Percentiles rank a stretch among this genome's conserved stretches.
phyloP scores from a whole-genome alignment of 768 basidiomycete genomes.

The Daedaleopsis sinensis region DNA sequence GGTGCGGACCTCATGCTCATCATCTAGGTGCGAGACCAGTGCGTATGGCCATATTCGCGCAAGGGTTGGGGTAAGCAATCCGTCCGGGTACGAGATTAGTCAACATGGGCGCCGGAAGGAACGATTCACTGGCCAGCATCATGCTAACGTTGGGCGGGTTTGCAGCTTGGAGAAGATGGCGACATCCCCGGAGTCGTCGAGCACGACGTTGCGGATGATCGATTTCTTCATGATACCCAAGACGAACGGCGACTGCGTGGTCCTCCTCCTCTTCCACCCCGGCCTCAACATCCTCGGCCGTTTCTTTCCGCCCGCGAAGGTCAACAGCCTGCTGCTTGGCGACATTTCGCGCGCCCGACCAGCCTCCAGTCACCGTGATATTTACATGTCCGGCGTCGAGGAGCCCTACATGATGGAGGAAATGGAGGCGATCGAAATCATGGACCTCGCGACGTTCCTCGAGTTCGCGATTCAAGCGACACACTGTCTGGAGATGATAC shows the following conservation, averaged over 20 bases:
- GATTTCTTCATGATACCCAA: slow-evolving; percentile 71
- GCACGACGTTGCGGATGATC: slow-evolving; percentile 57
- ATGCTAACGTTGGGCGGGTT: background rate
- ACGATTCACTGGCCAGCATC: background rate
- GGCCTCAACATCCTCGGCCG: slow-evolving; percentile 69
- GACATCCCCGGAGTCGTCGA: slow-evolving; percentile 51
- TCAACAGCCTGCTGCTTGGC: slow-evolving; percentile 67
- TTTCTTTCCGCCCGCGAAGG: slow-evolving; percentile 67
- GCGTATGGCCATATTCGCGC: too few relatives aligned
- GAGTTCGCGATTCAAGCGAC: slow-evolving; percentile 83
- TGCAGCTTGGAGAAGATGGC: slow-evolving; percentile 55
- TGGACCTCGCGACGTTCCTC: slow-evolving; percentile 77
- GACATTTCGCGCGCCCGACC: slow-evolving; percentile 50
- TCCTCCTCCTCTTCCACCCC: slow-evolving; percentile 71
- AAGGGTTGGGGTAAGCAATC: too few relatives aligned
- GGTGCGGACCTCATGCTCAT: too few relatives aligned
- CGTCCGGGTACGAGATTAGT: too few relatives aligned
- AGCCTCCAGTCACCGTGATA: slow-evolving; percentile 48
- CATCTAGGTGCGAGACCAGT: too few relatives aligned
- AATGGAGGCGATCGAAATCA: slow-evolving; percentile 64
- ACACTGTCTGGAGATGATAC: slow-evolving; percentile 67
- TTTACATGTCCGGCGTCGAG: slow-evolving; percentile 51
- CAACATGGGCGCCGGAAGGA: too few relatives aligned
- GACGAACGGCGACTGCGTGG: slow-evolving; percentile 66
- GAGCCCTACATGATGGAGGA: slow-evolving; percentile 52